Percentiles rank a stretch among this genome's conserved stretches.
Conservation (phyloP, 2,329 filamentous ascomycete species). For the Trichoderma endophyticum region DNA sequence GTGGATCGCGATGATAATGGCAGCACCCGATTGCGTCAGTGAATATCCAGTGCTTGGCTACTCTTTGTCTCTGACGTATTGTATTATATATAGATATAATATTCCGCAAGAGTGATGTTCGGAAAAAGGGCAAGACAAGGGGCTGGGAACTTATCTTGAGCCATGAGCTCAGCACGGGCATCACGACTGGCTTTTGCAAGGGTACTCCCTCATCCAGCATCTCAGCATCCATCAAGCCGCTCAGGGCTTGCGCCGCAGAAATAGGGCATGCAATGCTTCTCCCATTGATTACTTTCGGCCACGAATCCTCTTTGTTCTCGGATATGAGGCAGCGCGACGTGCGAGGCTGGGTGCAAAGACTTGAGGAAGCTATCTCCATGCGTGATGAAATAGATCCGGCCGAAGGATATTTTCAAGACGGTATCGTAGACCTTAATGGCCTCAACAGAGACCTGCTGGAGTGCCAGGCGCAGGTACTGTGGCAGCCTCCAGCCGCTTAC, state of each 20-base stretch:
- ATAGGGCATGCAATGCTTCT: not conserved
- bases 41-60: not conserved
- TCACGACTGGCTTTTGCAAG: not conserved
- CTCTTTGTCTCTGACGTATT: not conserved
- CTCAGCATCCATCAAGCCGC: not conserved
- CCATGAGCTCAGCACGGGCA: not conserved
- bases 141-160: not conserved
- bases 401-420: too few species aligned
- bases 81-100: not conserved
- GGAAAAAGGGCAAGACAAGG: not conserved
- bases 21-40: not conserved
- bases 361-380: not conserved
- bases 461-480: not conserved
- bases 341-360: not conserved
- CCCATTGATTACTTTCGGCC: not conserved
- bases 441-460: not conserved
- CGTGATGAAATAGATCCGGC: too few species aligned
- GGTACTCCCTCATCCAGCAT: not conserved
- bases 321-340: not conserved
- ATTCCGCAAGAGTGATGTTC: not conserved
- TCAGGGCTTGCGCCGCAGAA: not conserved
- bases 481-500: not conserved
- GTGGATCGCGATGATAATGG: not conserved
- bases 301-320: not conserved
- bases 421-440: too few species aligned